Conservation (phyloP, 352 stramenopile species). For the Aphanomyces astaci region DNA sequence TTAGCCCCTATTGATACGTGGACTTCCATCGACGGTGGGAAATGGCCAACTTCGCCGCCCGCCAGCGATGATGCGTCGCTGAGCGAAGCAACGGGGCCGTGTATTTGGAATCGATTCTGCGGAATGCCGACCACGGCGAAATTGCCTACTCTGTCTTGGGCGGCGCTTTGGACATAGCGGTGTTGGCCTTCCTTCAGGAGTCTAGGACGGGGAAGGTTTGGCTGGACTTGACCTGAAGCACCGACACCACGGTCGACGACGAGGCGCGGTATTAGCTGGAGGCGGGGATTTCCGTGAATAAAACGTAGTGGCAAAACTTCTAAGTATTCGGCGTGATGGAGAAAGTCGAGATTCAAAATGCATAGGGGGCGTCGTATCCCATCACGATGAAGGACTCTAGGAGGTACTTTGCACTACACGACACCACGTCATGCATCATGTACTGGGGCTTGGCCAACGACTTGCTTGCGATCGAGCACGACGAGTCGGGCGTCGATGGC, state of each 20-base stretch:
- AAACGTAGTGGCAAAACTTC: conserved; percentile 9
- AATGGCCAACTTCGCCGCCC: neutral
- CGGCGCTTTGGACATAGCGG: neutral
- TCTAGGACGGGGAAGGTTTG: neutral
- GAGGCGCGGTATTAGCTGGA: neutral
- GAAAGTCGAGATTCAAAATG: neutral
- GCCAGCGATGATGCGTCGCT: neutral
- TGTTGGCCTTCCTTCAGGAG: neutral
- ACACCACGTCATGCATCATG: neutral
- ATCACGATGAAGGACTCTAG: conserved; percentile 6
- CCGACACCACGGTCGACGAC: neutral
- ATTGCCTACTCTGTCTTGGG: neutral
- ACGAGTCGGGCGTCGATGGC: neutral
- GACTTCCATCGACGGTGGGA: neutral
- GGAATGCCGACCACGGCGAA: neutral
- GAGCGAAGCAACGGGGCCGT: neutral
- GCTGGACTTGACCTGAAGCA: neutral
- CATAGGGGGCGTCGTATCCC: neutral
- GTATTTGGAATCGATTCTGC: neutral
- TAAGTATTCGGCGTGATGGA: neutral
- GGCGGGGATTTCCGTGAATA: neutral
- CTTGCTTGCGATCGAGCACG: neutral
- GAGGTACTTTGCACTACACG: neutral
- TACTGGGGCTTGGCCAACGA: neutral
- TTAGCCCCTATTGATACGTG: neutral